A percentile compares a stretch with the other conserved stretches of the same genome.
phyloP scores from a whole-genome alignment of 2,329 filamentous ascomycete genomes.

The Alternaria rosae region DNA sequence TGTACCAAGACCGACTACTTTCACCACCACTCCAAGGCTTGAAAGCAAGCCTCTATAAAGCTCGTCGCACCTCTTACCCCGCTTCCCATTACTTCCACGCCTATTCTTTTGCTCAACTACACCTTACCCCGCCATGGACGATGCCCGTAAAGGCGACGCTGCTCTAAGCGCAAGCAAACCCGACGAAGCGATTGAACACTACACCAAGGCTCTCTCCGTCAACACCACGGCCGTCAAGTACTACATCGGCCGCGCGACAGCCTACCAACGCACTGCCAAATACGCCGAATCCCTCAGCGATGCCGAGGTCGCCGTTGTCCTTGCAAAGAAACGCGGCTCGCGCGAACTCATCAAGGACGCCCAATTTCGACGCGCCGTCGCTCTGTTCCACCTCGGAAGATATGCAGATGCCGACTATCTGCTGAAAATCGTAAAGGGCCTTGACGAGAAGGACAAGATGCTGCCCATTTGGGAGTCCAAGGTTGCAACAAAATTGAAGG shows the following conservation, averaged over 20 bases:
- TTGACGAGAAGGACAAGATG: slow-evolving; percentile 61
- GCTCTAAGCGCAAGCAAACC: slow-evolving; percentile 71
- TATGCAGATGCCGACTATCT: slow-evolving; percentile 79
- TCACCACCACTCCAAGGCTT: not conserved
- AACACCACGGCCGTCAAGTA: slow-evolving; percentile 75
- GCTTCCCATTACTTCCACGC: not conserved
- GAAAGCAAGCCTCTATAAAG: not conserved
- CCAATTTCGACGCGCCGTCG: slow-evolving; percentile 80
- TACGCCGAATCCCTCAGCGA: slow-evolving; percentile 59
- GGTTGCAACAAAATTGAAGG: slow-evolving; percentile 60
- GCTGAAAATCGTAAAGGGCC: slow-evolving; percentile 64
- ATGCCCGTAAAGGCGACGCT: slow-evolving; percentile 64
- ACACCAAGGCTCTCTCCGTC: slow-evolving; percentile 69
- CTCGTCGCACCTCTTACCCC: not conserved
- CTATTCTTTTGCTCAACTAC: not conserved
- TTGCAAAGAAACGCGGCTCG: slow-evolving; percentile 76
- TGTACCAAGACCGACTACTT: not conserved
- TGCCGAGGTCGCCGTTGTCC: slow-evolving; percentile 61
- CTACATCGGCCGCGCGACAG: slow-evolving; percentile 82
- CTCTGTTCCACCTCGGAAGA: slow-evolving; percentile 72
- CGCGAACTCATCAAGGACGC: slow-evolving; percentile 80
- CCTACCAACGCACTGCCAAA: slow-evolving; percentile 69
- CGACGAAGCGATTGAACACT: slow-evolving; percentile 70
- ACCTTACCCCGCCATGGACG: slow-evolving; percentile 56
- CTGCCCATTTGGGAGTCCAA: slow-evolving; percentile 67